Base-by-base conservation (phyloP, 192 early-diverging fungal genomes). In the Backusella australiensis region DNA sequence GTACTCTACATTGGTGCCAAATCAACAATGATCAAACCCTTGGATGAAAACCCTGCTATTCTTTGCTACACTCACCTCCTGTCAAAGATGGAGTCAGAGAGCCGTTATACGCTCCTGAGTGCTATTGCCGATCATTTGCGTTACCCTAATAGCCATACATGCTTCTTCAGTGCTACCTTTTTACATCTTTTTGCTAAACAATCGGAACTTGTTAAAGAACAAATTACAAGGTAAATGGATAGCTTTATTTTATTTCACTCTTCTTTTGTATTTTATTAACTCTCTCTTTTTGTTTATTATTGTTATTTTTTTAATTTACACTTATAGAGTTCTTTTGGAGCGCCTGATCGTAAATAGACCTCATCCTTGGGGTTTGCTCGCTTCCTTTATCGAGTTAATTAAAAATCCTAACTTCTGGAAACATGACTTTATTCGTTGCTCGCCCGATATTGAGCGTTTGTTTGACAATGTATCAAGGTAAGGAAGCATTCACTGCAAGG, bases 51-150 rank as follows among this genome's bases (percentile, higher is more conserved):
- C 6, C 88, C 89, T 56, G 88, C 91, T 12, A 90, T 95, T 87
- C 93, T 93, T 39, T 86, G 97, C 78, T 95, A 94, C 83, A 90
- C 91, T 76, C 85, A 89, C 32, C 83, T 98, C 36, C 84, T 94
- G 23, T 65, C 74, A 6, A 39, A 67, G n/a, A 29, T 75, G 35
- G 63, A 75, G 42, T 67, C 74, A 17, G 38, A 67, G 32, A 42
- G 94, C 14, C 91, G 96, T 19, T 97, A 98, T 77, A 79, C 94
- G 42, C 85, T 98, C 56, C 81, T 98, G 71, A 94, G 89, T 69
- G 95, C 93, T 6, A 94, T 99, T 77, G 95, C 96, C 46, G 97
- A 98, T 86, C 97, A 98, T 82, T 88, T 99, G 79, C 91, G 98
- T 75, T 98, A 94, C 85, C 96, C 98, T 34, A 98, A 96, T 83